Conservation (phyloP, 108 stramenopile species). For the Aurantiochytrium sp. region DNA sequence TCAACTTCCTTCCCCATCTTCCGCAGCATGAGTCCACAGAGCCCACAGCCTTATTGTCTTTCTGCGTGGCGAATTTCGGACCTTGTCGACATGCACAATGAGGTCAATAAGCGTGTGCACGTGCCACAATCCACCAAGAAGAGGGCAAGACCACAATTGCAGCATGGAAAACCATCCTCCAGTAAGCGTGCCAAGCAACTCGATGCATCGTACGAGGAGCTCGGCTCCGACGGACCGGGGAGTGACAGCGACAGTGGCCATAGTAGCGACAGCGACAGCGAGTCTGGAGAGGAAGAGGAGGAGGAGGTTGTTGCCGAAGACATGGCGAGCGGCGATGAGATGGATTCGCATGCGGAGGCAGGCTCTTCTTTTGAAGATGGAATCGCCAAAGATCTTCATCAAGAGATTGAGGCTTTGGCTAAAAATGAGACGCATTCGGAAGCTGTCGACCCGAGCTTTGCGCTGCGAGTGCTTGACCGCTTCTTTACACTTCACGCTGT, state of each 20-base stretch:
- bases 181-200: not conserved
- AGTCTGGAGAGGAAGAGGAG: not conserved
- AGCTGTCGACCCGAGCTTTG: not conserved
- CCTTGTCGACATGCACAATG: too few relatives aligned
- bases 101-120: too few relatives aligned
- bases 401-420: not conserved
- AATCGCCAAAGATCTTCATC: not conserved
- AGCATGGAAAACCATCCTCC: too few relatives aligned
- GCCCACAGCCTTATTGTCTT: not conserved
- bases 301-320: not conserved
- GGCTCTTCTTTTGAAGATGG: not conserved
- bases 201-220: not conserved
- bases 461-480: not conserved
- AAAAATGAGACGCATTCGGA: not conserved
- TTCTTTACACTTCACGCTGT: not conserved
- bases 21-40: not conserved
- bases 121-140: too few relatives aligned
- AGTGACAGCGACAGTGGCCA: not conserved
- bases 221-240: not conserved
- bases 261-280: not conserved
- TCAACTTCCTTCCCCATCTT: not conserved
- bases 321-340: not conserved
- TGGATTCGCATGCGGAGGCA: not conserved
- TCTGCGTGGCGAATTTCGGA: too few relatives aligned
- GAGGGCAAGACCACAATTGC: too few relatives aligned